Conservation (phyloP, 2,329 filamentous ascomycete species). For the Trichophyton benhamiae region DNA sequence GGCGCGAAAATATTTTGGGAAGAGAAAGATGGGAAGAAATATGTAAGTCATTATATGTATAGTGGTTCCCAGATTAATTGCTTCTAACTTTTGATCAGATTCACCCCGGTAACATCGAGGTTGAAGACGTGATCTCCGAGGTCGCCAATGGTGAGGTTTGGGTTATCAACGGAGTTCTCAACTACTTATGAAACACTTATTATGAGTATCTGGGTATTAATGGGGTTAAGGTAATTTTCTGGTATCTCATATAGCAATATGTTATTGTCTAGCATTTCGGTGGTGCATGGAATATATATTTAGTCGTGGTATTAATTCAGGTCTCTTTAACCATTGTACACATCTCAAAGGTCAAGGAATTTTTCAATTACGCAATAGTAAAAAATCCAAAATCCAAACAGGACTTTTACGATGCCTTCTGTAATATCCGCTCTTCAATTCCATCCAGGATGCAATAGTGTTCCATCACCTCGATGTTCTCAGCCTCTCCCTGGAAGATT, state of each 20-base stretch:
- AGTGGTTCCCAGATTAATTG: not conserved
- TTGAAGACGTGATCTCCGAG: constrained; percentile 58
- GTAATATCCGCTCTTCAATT: constrained; percentile 71
- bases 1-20: constrained; percentile 76
- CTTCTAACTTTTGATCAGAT: constrained; percentile 17
- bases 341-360: not conserved
- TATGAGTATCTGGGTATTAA: not conserved
- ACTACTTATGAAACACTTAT: constrained; percentile 27
- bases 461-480: constrained; percentile 90
- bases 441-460: constrained; percentile 85
- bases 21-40: constrained; percentile 49
- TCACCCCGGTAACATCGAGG: constrained; percentile 67
- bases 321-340: not conserved
- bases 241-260: not conserved
- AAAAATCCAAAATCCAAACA: not conserved
- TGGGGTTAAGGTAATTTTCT: not conserved
- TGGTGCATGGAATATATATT: not conserved
- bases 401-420: constrained; percentile 22
- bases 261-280: not conserved
- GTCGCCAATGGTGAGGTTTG: constrained; percentile 86
- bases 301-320: not conserved
- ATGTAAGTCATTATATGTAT: constrained; percentile 39
- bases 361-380: not conserved
- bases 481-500: constrained; percentile 79
- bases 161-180: constrained; percentile 54